Evolutionary conservation across 305 asterid genomes (phyloP).

Genomic region (Striga hermonthica): DNA sequence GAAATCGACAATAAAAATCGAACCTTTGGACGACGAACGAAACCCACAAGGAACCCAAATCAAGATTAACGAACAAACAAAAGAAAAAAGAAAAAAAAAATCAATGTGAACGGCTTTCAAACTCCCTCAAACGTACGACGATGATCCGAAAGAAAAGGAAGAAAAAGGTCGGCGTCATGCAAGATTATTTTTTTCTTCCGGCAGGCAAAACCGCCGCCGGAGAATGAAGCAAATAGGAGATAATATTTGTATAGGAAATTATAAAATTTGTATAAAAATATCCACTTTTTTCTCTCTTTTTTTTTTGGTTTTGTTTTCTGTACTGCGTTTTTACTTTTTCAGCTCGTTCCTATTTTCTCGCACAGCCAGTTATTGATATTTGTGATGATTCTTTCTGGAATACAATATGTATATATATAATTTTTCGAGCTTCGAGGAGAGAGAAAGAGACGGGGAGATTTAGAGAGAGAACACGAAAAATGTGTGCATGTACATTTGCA

Average conservation of each 20-base stretch:
- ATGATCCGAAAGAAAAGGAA: constrained; percentile 19
- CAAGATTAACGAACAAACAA: constrained; percentile 10
- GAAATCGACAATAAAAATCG: no score
- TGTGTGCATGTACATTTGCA: constrained; percentile 17
- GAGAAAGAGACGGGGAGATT: neutral
- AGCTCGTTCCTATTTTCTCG: constrained; percentile 17
- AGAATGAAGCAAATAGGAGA: neutral
- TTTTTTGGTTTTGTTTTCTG: neutral
- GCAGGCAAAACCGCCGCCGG: constrained; percentile 35
- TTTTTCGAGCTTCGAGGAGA: constrained; percentile 18
- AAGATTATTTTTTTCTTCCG: constrained; percentile 14
- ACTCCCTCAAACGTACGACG: neutral
- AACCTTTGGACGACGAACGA: no score
- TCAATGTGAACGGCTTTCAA: neutral
- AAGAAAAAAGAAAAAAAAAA: neutral
- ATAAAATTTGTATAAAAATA: no score
- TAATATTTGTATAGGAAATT: neutral
- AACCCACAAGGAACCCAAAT: no score
- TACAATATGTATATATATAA: neutral
- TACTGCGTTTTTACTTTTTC: neutral
- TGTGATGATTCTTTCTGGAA: no score
- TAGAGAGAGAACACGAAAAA: neutral
- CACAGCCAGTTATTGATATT: neutral
- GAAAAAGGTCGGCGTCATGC: neutral
- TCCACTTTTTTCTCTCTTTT: neutral